phyloP scores from a whole-genome alignment of 2,329 filamentous ascomycete species.

The Pseudogymnoascus verrucosus region DNA sequence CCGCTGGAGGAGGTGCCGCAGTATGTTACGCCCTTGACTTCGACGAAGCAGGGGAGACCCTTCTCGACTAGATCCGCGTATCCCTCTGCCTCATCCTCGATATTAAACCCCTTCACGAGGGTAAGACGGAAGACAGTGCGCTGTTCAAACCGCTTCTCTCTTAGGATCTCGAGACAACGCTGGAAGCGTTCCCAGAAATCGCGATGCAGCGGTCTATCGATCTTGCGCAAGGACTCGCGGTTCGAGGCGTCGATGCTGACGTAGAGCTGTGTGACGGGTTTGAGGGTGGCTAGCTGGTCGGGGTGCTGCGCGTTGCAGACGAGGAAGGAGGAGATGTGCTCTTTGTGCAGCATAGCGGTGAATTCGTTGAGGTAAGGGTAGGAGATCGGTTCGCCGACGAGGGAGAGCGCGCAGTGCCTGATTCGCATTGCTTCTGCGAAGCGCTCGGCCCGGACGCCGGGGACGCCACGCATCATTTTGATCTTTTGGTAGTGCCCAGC shows the following conservation, averaged over 20 bases:
- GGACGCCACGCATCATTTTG: slow-evolving; percentile 90
- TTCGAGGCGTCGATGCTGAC: slow-evolving; percentile 94
- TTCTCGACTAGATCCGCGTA: slow-evolving; percentile 85
- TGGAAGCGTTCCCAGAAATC: slow-evolving; percentile 98
- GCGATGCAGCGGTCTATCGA: slow-evolving; percentile 85
- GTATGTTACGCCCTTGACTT: slow-evolving; percentile 95
- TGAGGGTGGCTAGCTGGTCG: slow-evolving; percentile 72
- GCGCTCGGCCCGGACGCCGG: slow-evolving; percentile 82
- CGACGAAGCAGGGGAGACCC: slow-evolving; percentile 83
- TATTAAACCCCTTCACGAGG: slow-evolving; percentile 95
- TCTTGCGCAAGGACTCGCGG: slow-evolving; percentile 74
- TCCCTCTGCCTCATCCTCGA: slow-evolving; percentile 84
- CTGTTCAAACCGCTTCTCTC: slow-evolving; percentile 73
- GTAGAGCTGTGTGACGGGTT: slow-evolving; percentile 89
- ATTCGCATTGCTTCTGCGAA: slow-evolving; percentile 92
- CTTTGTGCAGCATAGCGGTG: slow-evolving; percentile 69
- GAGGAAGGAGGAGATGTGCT: slow-evolving; percentile 86
- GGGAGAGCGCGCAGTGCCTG: slow-evolving; percentile 80
- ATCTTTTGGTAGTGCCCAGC: slow-evolving; percentile 94
- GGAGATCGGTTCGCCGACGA: slow-evolving; percentile 98
- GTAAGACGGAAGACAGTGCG: slow-evolving; percentile 92
- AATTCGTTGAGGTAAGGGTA: slow-evolving; percentile 97
- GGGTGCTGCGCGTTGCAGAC: slow-evolving; percentile 98
- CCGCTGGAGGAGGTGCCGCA: slow-evolving; percentile 84
- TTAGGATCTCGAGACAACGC: slow-evolving; percentile 80